A percentile compares a stretch with the other conserved stretches of the same genome.
These are phyloP conservation scores for Penicillium antarcticum DNA, from an alignment of 495 filamentous ascomycete genomes.

Conservation along the genomic window DNA sequence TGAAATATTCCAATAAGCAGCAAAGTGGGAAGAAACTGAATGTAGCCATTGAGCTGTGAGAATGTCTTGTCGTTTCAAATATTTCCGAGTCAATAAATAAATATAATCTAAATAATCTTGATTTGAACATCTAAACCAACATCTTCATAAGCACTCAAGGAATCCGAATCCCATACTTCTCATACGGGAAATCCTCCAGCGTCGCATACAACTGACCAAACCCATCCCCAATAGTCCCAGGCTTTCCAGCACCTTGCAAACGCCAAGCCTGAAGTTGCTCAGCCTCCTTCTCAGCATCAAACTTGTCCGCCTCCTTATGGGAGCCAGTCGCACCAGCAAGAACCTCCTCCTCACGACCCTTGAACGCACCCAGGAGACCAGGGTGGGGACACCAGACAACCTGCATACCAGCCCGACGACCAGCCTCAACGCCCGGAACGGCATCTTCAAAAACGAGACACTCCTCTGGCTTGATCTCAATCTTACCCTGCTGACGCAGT, in stretches of 20 bases:
- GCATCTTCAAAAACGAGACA: slow-evolving; percentile 96
- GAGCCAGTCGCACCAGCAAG: slow-evolving; percentile 77
- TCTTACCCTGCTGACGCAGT: slow-evolving; percentile 55
- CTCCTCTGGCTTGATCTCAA: slow-evolving; percentile 73
- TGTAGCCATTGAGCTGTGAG: too few species aligned
- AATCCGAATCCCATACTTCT: slow-evolving; percentile 60
- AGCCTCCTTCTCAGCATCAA: slow-evolving; percentile 40
- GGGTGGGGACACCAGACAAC: slow-evolving; percentile 92
- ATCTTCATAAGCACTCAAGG: background rate
- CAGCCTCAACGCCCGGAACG: slow-evolving; percentile 89
- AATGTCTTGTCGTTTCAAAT: too few species aligned
- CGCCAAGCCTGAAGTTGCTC: slow-evolving; percentile 39
- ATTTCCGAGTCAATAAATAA: too few species aligned
- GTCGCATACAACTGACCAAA: slow-evolving; percentile 62
- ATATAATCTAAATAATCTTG: too few species aligned
- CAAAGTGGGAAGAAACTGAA: too few species aligned
- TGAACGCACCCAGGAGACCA: slow-evolving; percentile 70
- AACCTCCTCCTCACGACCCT: slow-evolving; percentile 74
- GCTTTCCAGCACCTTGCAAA: slow-evolving; percentile 42
- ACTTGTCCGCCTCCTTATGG: slow-evolving; percentile 55
- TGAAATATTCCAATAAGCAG: too few species aligned
- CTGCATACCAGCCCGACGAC: slow-evolving; percentile 88
- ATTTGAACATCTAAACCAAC: too few species aligned
- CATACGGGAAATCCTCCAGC: slow-evolving; percentile 71
- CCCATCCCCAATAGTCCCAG: slow-evolving; percentile 63